phyloP scores from a whole-genome alignment of 176 grass and related monocot genomes.

The Carex scoparia region DNA sequence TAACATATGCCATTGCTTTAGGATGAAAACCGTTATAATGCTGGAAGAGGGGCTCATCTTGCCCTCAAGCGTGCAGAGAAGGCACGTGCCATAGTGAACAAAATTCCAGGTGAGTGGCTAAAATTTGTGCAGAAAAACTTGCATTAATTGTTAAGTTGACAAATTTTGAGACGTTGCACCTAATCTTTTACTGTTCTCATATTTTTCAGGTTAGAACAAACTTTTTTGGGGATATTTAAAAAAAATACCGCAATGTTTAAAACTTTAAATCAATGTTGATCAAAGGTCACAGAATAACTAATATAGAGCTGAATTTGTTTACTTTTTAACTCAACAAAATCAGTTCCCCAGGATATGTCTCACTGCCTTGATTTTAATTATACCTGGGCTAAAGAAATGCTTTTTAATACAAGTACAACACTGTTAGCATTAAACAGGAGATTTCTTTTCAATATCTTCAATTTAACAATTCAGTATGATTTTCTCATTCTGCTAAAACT shows the following conservation, averaged over 20 bases:
- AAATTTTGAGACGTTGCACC: neutral
- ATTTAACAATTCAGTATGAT: neutral
- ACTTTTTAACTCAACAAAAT: neutral
- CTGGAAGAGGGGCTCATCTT: conserved; percentile 79
- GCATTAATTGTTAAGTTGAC: neutral
- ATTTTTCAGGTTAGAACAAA: neutral
- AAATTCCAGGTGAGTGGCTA: conserved; percentile 60
- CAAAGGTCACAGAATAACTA: neutral
- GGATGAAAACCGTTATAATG: conserved; percentile 91
- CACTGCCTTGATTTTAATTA: neutral
- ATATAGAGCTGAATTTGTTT: neutral
- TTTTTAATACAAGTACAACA: neutral
- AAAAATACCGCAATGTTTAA: neutral
- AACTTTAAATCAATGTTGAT: neutral
- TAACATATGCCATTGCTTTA: conserved; percentile 27
- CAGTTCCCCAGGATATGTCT: too few relatives aligned
- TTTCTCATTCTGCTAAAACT: neutral
- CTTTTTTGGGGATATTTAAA: neutral
- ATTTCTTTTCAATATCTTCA: neutral
- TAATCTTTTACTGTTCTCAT: neutral
- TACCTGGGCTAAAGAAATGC: neutral
- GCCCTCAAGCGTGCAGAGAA: conserved; percentile 87
- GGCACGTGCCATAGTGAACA: conserved; percentile 71
- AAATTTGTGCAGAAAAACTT: neutral
- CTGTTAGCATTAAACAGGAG: neutral